Percentiles rank a stretch among this genome's conserved stretches.
These are phyloP conservation scores for Xylaria sp. DNA, from an alignment of 495 filamentous ascomycete genomes.

Conservation along the genomic window DNA sequence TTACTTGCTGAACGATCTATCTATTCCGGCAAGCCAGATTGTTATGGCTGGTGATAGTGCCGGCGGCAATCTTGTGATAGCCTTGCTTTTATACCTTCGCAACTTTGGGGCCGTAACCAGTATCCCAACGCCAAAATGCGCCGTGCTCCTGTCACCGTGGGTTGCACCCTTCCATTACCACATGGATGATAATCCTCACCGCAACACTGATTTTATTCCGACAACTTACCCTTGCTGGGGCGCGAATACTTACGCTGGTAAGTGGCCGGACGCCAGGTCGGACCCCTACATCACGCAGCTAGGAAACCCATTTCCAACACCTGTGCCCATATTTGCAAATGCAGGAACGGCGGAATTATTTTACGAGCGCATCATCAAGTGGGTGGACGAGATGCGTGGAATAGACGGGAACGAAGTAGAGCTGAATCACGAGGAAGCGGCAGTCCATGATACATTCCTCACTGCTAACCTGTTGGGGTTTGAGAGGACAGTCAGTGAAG, in stretches of 20 bases:
- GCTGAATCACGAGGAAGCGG: conserved; percentile 26
- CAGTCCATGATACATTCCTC: conserved; percentile 30
- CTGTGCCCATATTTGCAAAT: conserved; percentile 29
- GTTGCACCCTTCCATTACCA: conserved; percentile 26
- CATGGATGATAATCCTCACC: background rate
- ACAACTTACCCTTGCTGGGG: conserved; percentile 23
- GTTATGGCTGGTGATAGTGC: conserved; percentile 36
- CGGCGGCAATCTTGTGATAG: conserved; percentile 36
- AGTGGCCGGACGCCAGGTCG: background rate
- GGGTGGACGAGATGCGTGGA: conserved; percentile 29
- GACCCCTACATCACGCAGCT: conserved; percentile 30
- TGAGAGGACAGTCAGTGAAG: conserved; percentile 25
- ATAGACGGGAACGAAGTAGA: conserved; percentile 23
- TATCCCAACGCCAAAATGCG: conserved; percentile 19
- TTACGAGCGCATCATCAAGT: conserved; percentile 4
- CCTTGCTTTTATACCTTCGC: conserved; percentile 45
- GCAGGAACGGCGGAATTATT: conserved; percentile 28
- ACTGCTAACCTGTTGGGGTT: conserved; percentile 25
- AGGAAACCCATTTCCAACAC: conserved; percentile 28
- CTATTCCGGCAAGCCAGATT: conserved; percentile 36
- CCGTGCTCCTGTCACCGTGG: conserved; percentile 29
- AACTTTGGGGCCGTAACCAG: conserved; percentile 38
- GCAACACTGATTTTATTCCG: conserved; percentile 28
- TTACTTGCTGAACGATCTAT: conserved; percentile 43
- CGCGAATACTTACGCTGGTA: conserved; percentile 19